Evolutionary conservation across 345 rosid species (phyloP).

Genomic region (Raphanus raphanistrum): DNA sequence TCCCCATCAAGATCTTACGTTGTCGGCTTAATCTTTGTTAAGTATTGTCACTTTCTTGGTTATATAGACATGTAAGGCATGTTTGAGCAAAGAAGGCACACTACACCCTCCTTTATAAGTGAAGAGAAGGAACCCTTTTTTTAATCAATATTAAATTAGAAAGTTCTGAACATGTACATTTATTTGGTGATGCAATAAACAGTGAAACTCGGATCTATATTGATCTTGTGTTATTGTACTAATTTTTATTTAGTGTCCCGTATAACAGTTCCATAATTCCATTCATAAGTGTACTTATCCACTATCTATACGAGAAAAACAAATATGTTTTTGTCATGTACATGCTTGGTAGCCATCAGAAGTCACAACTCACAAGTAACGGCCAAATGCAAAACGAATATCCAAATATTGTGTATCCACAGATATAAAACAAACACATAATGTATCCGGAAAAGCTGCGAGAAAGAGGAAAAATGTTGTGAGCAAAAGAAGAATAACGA

Average conservation of each 20-base stretch:
- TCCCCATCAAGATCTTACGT: slow-evolving; percentile 46
- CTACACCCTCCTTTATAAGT: neutral
- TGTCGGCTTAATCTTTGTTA: neutral
- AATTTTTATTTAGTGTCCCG: neutral
- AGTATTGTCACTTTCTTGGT: neutral
- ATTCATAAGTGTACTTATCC: neutral
- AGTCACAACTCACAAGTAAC: slow-evolving; percentile 8
- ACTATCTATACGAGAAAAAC: neutral
- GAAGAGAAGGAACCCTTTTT: slow-evolving; percentile 6
- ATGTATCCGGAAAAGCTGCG: slow-evolving; percentile 18
- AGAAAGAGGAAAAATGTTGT: slow-evolving; percentile 27
- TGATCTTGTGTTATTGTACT: neutral
- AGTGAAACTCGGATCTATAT: slow-evolving; percentile 8
- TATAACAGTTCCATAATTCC: neutral
- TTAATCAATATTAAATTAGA: slow-evolving; percentile 3
- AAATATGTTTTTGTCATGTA: neutral
- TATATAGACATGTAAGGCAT: slow-evolving; percentile 4
- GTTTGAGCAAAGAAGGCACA: neutral
- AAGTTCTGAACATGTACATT: slow-evolving; percentile 12
- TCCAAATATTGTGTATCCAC: neutral
- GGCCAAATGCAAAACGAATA: slow-evolving; percentile 10
- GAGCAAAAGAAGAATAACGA: slow-evolving; percentile 9
- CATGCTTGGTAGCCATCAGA: neutral
- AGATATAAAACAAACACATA: neutral
- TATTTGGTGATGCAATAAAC: neutral